These are phyloP conservation scores for Boletus barrowsii DNA, from an alignment of 768 basidiomycete species.

Conservation along the genomic window DNA sequence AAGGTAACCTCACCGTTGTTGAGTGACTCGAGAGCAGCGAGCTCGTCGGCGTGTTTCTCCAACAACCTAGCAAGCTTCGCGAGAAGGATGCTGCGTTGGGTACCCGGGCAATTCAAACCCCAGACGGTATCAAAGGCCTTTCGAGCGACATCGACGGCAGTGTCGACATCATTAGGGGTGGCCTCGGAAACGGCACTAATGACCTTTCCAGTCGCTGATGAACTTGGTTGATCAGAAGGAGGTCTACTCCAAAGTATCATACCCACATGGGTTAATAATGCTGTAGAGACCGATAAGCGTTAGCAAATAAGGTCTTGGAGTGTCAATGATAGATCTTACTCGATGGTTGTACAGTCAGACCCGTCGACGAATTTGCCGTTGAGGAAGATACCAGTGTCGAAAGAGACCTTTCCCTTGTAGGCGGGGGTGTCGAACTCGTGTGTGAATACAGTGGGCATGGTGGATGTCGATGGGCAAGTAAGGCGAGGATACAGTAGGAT, in stretches of 20 bases:
- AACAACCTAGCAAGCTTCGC: conserved; percentile 63
- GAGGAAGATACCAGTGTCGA: conserved; percentile 72
- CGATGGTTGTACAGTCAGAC: conserved; percentile 54
- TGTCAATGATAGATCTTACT: conserved; percentile 42
- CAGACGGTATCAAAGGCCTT: conserved; percentile 62
- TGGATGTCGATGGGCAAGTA: conserved; percentile 4
- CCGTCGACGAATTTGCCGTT: conserved; percentile 64
- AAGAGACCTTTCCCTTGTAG: conserved; percentile 56
- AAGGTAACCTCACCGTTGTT: conserved; percentile 49
- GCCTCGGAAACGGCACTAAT: conserved; percentile 56
- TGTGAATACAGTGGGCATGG: conserved; percentile 43
- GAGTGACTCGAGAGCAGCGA: conserved; percentile 72
- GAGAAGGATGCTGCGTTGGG: conserved; percentile 52
- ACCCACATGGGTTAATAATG: conserved; percentile 55
- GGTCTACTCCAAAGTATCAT: not conserved
- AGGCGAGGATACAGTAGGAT: not conserved
- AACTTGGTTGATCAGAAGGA: not conserved
- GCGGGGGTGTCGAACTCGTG: conserved; percentile 52
- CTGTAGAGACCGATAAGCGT: conserved; percentile 28
- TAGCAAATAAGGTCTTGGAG: not conserved
- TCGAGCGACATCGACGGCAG: conserved; percentile 66
- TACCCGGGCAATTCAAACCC: conserved; percentile 62
- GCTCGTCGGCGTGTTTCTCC: conserved; percentile 55
- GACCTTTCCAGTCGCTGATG: conserved; percentile 58
- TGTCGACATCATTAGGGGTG: conserved; percentile 68